Conservation (phyloP, 1,139 yeast species). For the Zygoascus meyerae region DNA sequence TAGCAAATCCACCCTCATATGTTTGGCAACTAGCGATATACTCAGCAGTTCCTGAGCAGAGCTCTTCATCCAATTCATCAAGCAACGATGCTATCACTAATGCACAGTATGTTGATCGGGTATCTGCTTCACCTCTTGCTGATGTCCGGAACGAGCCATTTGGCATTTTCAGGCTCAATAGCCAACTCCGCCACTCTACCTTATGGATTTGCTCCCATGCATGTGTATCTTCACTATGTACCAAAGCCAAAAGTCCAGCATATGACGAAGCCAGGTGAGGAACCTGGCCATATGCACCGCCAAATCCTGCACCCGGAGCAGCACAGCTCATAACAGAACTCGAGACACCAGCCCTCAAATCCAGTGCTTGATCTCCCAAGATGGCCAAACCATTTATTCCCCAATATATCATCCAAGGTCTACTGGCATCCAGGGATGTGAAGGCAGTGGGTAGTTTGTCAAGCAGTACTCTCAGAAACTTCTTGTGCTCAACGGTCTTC, state of each 20-base stretch:
- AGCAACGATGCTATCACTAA: constrained; percentile 67
- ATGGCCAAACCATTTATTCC: constrained; percentile 50
- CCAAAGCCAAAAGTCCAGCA: constrained; percentile 65
- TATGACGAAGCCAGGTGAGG: constrained; percentile 86
- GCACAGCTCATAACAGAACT: constrained; percentile 33
- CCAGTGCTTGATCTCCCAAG: constrained; percentile 33
- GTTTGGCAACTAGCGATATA: constrained; percentile 79
- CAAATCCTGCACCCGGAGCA: constrained; percentile 57
- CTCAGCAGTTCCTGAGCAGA: constrained; percentile 47
- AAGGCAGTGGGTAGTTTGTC: constrained; percentile 46
- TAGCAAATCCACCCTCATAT: constrained; percentile 94
- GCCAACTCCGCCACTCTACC: constrained; percentile 52
- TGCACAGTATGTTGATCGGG: constrained; percentile 84
- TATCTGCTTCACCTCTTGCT: constrained; percentile 74
- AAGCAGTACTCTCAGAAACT: constrained; percentile 41
- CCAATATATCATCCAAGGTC: constrained; percentile 92
- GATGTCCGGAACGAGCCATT: constrained; percentile 79
- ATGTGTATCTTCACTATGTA: constrained; percentile 44
- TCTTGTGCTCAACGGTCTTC: constrained; percentile 34
- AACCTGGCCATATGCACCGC: constrained; percentile 76
- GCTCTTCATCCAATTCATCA: constrained; percentile 55
- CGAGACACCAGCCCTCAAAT: constrained; percentile 25
- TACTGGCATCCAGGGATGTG: constrained; percentile 70
- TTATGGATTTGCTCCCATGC: constrained; percentile 43
- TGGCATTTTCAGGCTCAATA: constrained; percentile 53